phyloP scores from a whole-genome alignment of 257 asterid genomes.

The Henckelia pumila region DNA sequence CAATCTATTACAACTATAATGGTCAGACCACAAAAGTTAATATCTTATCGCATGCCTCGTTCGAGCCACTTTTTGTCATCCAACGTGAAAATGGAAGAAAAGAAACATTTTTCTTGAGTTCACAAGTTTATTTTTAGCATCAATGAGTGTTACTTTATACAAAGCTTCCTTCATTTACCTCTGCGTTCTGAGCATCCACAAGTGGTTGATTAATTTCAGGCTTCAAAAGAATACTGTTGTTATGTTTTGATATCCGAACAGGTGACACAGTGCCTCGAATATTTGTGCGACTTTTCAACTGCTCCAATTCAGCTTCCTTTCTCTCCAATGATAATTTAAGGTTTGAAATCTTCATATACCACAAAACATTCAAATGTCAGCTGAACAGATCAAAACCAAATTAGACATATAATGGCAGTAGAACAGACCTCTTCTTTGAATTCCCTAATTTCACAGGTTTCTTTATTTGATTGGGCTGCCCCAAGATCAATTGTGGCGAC shows the following conservation, averaged over 20 bases:
- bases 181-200: conserved; percentile 45
- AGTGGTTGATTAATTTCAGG: conserved; percentile 51
- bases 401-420: conserved; percentile 23
- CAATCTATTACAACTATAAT: conserved; percentile 1
- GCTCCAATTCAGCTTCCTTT: conserved; percentile 82
- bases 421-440: conserved; percentile 72
- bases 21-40: not conserved
- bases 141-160: conserved; percentile 6
- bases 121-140: not conserved
- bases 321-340: conserved; percentile 71
- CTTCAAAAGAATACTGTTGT: conserved; percentile 28
- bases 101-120: not conserved
- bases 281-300: conserved; percentile 50
- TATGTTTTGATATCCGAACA: no score
- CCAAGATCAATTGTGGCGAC: conserved; percentile 89
- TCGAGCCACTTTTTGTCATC: not conserved
- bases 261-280: conserved; percentile 36
- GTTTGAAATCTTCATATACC: conserved; percentile 61
- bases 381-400: conserved; percentile 15
- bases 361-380: conserved; percentile 17
- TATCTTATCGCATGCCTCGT: not conserved
- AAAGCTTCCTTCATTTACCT: conserved; percentile 44
- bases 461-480: conserved; percentile 78
- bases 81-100: not conserved
- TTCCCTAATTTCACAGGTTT: conserved; percentile 73